Conservation (phyloP, 2,329 filamentous ascomycete genomes). For the Aspergillus pseudoviridinutans region DNA sequence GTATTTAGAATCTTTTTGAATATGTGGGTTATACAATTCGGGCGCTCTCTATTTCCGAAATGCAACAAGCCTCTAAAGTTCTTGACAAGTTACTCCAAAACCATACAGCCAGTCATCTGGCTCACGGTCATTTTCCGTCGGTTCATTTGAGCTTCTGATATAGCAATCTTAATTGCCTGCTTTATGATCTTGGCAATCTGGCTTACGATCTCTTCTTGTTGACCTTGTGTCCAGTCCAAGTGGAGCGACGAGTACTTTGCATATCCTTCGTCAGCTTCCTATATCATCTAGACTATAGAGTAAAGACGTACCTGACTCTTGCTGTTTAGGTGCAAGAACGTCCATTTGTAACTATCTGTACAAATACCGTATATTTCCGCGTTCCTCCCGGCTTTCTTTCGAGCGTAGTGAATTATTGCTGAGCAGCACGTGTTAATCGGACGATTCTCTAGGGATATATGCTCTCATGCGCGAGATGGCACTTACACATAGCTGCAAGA, state of each 20-base stretch:
- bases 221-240: not conserved
- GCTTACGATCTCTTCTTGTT: not conserved
- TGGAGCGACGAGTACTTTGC: not conserved
- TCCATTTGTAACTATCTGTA: constrained; percentile 2
- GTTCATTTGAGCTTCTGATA: not conserved
- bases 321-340: constrained; percentile 1
- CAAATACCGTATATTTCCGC: not conserved
- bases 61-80: not conserved
- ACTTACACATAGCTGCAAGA: not conserved
- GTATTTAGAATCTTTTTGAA: not conserved
- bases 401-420: not conserved
- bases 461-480: too few relatives aligned
- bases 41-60: not conserved
- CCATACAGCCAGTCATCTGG: not conserved
- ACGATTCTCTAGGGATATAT: not conserved
- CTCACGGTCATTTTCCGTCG: not conserved
- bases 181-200: not conserved
- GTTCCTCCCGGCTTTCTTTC: not conserved
- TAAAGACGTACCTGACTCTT: not conserved
- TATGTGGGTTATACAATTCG: not conserved
- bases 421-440: not conserved
- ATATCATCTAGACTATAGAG: not conserved
- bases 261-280: not conserved
- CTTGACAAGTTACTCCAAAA: not conserved
- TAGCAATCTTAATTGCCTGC: not conserved